Percentiles rank a stretch among this genome's conserved stretches.
phyloP scores from a whole-genome alignment of 768 basidiomycete genomes.

The Mrakia hoshinonis region DNA sequence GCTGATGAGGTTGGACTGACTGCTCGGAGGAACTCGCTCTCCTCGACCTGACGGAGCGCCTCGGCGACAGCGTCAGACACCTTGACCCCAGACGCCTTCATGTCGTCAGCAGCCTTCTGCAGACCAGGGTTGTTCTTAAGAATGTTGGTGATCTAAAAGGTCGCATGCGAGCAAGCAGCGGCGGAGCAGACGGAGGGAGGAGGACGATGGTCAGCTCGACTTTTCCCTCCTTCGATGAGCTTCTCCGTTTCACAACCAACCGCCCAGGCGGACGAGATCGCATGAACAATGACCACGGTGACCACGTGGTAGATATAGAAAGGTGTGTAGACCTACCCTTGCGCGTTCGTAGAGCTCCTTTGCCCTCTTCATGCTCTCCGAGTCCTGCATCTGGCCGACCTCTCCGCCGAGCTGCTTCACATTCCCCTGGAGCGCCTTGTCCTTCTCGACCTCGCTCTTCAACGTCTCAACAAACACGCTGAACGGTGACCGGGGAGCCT shows the following conservation, averaged over 20 bases:
- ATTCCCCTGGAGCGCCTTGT: slow-evolving; percentile 88
- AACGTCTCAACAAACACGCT: slow-evolving; percentile 92
- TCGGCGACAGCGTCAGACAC: slow-evolving; percentile 89
- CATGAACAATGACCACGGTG: not conserved
- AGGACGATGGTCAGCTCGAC: slow-evolving; percentile 13
- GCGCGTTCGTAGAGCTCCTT: slow-evolving; percentile 88
- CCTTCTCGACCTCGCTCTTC: slow-evolving; percentile 84
- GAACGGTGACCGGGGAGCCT: slow-evolving; percentile 59
- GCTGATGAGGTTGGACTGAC: slow-evolving; percentile 45
- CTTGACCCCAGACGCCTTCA: slow-evolving; percentile 78
- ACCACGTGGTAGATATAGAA: too few species aligned
- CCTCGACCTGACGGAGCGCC: slow-evolving; percentile 85
- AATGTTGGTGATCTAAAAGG: slow-evolving; percentile 67
- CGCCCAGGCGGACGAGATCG: not conserved
- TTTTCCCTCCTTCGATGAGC: not conserved
- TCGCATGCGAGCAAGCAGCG: not conserved
- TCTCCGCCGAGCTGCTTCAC: slow-evolving; percentile 96
- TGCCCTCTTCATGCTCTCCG: slow-evolving; percentile 87
- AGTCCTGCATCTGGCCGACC: slow-evolving; percentile 93
- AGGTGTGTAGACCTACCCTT: slow-evolving; percentile 53
- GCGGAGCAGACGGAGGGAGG: not conserved
- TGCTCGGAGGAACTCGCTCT: slow-evolving; percentile 81
- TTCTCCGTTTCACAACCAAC: not conserved
- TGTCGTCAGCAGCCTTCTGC: slow-evolving; percentile 84
- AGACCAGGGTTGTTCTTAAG: slow-evolving; percentile 93